phyloP scores from a whole-genome alignment of 805 yeast genomes.

The Nakazawaea ernobii region DNA sequence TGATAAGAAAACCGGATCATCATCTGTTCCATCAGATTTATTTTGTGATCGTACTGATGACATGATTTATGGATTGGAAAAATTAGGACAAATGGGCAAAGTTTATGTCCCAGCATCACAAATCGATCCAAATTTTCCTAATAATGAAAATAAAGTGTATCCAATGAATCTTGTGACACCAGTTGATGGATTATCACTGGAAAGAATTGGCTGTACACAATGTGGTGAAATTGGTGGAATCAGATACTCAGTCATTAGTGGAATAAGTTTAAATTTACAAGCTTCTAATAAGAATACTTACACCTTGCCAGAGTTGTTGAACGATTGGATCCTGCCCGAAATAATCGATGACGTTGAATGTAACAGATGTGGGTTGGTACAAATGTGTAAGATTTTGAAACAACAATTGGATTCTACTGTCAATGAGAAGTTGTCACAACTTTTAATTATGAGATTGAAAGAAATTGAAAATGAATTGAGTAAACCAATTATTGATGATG shows the following conservation, averaged over 20 bases:
- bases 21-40: not conserved
- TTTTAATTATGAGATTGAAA: constrained; percentile 39
- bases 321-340: constrained; percentile 73
- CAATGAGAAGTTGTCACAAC: constrained; percentile 23
- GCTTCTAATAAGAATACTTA: constrained; percentile 33
- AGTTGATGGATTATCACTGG: constrained; percentile 84
- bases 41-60: constrained; percentile 18
- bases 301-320: constrained; percentile 46
- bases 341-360: constrained; percentile 92
- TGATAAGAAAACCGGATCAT: constrained; percentile 7
- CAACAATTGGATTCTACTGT: constrained; percentile 27
- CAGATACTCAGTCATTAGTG: constrained; percentile 72
- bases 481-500: constrained; percentile 73
- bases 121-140: constrained; percentile 63
- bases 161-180: constrained; percentile 72
- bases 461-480: constrained; percentile 48
- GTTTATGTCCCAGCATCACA: constrained; percentile 70
- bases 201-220: constrained; percentile 80
- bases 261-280: constrained; percentile 67
- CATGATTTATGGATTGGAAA: constrained; percentile 31
- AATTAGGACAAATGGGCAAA: constrained; percentile 54
- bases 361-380: constrained; percentile 78
- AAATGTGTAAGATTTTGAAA: constrained; percentile 46
- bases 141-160: constrained; percentile 36
- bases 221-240: constrained; percentile 96